A percentile compares a stretch with the other conserved stretches of the same genome.
These are phyloP conservation scores for Boletus pseudo-olivaceus DNA, from an alignment of 768 basidiomycete genomes.

Conservation along the genomic window DNA sequence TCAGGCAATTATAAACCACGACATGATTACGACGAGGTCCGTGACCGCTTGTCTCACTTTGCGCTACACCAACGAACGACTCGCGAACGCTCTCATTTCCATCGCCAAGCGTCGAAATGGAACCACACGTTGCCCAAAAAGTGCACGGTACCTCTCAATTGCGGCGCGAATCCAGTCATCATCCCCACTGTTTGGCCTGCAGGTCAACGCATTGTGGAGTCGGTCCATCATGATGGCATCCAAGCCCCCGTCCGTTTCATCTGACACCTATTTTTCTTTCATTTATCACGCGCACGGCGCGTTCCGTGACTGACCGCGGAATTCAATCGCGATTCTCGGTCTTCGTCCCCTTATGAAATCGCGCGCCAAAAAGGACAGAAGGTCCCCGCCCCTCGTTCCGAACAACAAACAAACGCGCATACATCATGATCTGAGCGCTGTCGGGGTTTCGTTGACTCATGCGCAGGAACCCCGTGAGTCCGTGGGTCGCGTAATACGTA, in stretches of 20 bases:
- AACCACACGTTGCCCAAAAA: background rate
- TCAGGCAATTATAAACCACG: background rate
- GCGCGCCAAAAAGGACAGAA: background rate
- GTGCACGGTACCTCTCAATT: background rate
- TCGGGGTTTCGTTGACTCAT: constrained; percentile 19
- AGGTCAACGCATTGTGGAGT: constrained; percentile 20
- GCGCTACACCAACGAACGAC: background rate
- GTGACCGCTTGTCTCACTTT: background rate
- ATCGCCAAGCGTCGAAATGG: background rate
- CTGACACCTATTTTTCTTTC: constrained; percentile 3
- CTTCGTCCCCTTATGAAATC: constrained; percentile 8
- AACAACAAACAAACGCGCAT: constrained; percentile 1
- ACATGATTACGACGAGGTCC: background rate
- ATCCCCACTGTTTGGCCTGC: constrained; percentile 11
- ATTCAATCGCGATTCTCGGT: background rate
- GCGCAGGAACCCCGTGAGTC: constrained; percentile 1
- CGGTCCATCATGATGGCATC: constrained; percentile 8
- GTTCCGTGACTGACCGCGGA: constrained; percentile 16
- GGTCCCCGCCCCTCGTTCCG: background rate
- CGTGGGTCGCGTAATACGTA: constrained; percentile 13
- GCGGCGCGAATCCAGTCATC: constrained; percentile 17
- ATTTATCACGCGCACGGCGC: constrained; percentile 8
- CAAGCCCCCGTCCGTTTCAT: constrained; percentile 16
- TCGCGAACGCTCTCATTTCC: background rate
- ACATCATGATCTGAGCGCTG: constrained; percentile 16